A percentile compares a stretch with the other conserved stretches of the same genome.
Conservation (phyloP, 352 stramenopile genomes). For the Globisporangium mamillatum region DNA sequence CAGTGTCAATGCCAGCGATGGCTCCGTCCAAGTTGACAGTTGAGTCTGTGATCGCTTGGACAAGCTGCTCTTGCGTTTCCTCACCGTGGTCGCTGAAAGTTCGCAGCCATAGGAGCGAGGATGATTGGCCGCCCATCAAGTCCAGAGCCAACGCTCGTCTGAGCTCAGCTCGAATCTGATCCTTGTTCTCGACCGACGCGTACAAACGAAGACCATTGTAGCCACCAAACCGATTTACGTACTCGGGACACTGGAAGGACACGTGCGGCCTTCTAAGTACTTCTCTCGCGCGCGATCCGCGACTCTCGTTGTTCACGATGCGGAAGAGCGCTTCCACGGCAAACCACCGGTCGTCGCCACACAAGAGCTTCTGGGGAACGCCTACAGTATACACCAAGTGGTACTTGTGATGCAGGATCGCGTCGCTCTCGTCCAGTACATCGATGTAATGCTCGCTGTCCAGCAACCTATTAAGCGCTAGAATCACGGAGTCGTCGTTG, state of each 20-base stretch:
- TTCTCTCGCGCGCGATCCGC: constrained; percentile 18
- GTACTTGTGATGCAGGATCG: constrained; percentile 83
- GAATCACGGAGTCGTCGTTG: constrained; percentile 4
- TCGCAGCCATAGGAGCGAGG: constrained; percentile 67
- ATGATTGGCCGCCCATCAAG: constrained; percentile 55
- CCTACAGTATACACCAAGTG: constrained; percentile 88
- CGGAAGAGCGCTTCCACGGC: constrained; percentile 50
- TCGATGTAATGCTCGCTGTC: constrained; percentile 57
- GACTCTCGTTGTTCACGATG: constrained; percentile 16
- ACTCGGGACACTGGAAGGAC: constrained; percentile 33
- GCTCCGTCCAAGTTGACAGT: constrained; percentile 23
- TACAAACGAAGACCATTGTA: constrained; percentile 49
- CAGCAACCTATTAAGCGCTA: constrained; percentile 41
- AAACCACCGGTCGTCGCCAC: constrained; percentile 48
- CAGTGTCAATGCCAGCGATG: constrained; percentile 14
- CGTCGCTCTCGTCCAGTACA: constrained; percentile 88
- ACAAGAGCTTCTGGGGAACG: constrained; percentile 35
- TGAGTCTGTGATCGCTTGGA: constrained; percentile 36
- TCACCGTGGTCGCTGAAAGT: constrained; percentile 18
- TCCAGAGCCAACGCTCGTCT: constrained; percentile 50
- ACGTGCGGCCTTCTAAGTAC: constrained; percentile 43
- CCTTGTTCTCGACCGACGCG: constrained; percentile 18
- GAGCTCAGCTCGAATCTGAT: constrained; percentile 20
- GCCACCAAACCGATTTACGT: constrained; percentile 28
- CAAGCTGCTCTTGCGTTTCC: constrained; percentile 21